These are phyloP conservation scores for Nadsonia fulvescens DNA, from an alignment of 805 yeast genomes.

Conservation along the genomic window DNA sequence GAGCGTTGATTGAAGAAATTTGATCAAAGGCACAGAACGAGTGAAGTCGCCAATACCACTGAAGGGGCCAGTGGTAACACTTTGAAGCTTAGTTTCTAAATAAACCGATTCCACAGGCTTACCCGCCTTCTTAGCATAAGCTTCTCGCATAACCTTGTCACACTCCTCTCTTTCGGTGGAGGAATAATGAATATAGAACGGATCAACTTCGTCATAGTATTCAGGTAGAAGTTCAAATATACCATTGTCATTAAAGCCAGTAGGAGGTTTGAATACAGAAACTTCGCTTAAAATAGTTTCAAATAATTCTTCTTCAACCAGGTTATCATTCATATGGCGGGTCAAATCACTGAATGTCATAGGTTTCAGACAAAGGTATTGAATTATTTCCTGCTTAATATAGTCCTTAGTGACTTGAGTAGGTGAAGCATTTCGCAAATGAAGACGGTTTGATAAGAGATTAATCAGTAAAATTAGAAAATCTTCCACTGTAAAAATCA, in stretches of 20 bases:
- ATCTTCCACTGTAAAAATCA: constrained; percentile 62
- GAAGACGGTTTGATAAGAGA: constrained; percentile 47
- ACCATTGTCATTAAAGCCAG: constrained; percentile 39
- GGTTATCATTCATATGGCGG: constrained; percentile 55
- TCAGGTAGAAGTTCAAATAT: constrained; percentile 48
- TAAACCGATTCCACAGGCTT: constrained; percentile 30
- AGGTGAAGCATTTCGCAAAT: constrained; percentile 31
- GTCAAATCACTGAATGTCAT: constrained; percentile 54
- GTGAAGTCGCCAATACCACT: constrained; percentile 14
- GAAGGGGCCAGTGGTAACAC: constrained; percentile 17
- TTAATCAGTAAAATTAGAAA: constrained; percentile 50
- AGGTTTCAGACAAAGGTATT: constrained; percentile 61
- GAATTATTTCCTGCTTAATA: constrained; percentile 58
- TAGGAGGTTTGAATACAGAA: constrained; percentile 47
- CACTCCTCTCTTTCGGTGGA: constrained; percentile 76
- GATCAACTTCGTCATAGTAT: constrained; percentile 41
- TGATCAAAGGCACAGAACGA: constrained; percentile 13
- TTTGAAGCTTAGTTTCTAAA: constrained; percentile 32
- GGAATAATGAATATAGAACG: constrained; percentile 63
- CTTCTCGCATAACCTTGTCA: constrained; percentile 38
- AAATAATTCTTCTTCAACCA: constrained; percentile 55
- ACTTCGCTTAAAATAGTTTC: constrained; percentile 38
- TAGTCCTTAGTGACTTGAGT: constrained; percentile 30
- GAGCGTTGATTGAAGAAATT: constrained; percentile 10
- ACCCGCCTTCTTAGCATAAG: constrained; percentile 24